These are phyloP conservation scores for Vitis hybrid DNA, from an alignment of 177 flowering plant genomes.

Conservation along the genomic window DNA sequence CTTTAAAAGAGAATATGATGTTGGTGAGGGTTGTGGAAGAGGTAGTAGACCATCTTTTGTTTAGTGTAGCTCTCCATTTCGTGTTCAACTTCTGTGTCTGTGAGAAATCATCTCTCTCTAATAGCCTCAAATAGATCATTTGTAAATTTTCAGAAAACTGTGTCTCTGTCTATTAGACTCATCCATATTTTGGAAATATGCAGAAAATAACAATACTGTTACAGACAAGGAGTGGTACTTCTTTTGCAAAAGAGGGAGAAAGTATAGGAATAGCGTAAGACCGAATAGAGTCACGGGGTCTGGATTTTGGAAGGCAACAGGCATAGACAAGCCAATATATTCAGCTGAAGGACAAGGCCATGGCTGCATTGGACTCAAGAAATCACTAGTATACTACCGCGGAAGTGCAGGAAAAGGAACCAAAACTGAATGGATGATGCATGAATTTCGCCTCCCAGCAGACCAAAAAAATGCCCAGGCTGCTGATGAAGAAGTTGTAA, in stretches of 20 bases:
- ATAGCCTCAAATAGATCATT: no score
- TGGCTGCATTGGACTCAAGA: constrained; percentile 36
- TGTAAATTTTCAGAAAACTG: no score
- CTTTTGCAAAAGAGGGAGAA: constrained; percentile 41
- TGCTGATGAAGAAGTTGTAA: constrained; percentile 26
- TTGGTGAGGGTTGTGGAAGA: no score
- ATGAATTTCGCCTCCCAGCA: constrained; percentile 40
- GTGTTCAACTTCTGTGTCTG: no score
- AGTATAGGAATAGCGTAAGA: constrained; percentile 42
- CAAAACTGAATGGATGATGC: constrained; percentile 54
- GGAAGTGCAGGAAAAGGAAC: constrained; percentile 45
- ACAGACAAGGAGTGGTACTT: constrained; percentile 40
- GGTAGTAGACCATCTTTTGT: no score
- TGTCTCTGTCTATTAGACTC: no score
- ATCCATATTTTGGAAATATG: neutral
- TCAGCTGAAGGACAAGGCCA: constrained; percentile 7
- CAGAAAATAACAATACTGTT: constrained; percentile 12
- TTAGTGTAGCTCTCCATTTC: no score
- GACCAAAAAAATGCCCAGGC: no score
- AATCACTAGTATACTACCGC: constrained; percentile 38
- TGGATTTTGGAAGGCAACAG: constrained; percentile 51
- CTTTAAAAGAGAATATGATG: no score
- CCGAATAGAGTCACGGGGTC: constrained; percentile 45
- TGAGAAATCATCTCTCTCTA: no score
- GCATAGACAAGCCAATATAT: constrained; percentile 38